A percentile compares a stretch with the other conserved stretches of the same genome.
Evolutionary conservation across 2,329 filamentous ascomycete genomes (phyloP).

Genomic region (Tolypocladium inflatum): DNA sequence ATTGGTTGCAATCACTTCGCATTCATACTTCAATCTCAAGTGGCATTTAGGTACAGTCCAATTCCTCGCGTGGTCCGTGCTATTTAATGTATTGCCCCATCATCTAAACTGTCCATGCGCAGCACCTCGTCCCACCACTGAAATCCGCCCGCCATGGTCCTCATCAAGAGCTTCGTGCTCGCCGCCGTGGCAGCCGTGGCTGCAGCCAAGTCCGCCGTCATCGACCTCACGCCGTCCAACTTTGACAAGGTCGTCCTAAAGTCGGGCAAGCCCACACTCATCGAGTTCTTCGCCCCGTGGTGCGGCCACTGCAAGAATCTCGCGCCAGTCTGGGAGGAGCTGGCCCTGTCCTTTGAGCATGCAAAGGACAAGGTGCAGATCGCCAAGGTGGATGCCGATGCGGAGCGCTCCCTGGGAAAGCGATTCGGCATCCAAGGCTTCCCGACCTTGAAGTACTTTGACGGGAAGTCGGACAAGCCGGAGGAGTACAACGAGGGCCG

Average conservation of each 20-base stretch:
- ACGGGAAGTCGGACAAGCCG: slow-evolving; percentile 83
- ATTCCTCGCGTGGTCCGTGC: neutral
- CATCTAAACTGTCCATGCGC: neutral
- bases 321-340: slow-evolving; percentile 88
- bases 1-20: neutral
- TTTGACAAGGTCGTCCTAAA: slow-evolving; percentile 86
- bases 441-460: slow-evolving; percentile 95
- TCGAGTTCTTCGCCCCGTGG: slow-evolving; percentile 98
- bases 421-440: slow-evolving; percentile 87
- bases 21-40: neutral
- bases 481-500: slow-evolving; percentile 79
- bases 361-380: slow-evolving; percentile 69
- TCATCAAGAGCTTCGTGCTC: slow-evolving; percentile 51
- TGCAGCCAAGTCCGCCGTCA: slow-evolving; percentile 69
- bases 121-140: neutral
- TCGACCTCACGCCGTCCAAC: slow-evolving; percentile 82
- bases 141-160: slow-evolving; percentile 35
- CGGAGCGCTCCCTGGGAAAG: slow-evolving; percentile 74
- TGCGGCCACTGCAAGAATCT: slow-evolving; percentile 99
- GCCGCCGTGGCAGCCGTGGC: slow-evolving; percentile 44
- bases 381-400: slow-evolving; percentile 93
- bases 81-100: neutral
- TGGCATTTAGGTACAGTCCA: neutral
- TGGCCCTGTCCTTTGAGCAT: slow-evolving; percentile 64
- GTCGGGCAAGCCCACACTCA: slow-evolving; percentile 88